These are phyloP conservation scores for Raffaelea ambrosiae DNA, from an alignment of 2,329 filamentous ascomycete species.

Conservation along the genomic window DNA sequence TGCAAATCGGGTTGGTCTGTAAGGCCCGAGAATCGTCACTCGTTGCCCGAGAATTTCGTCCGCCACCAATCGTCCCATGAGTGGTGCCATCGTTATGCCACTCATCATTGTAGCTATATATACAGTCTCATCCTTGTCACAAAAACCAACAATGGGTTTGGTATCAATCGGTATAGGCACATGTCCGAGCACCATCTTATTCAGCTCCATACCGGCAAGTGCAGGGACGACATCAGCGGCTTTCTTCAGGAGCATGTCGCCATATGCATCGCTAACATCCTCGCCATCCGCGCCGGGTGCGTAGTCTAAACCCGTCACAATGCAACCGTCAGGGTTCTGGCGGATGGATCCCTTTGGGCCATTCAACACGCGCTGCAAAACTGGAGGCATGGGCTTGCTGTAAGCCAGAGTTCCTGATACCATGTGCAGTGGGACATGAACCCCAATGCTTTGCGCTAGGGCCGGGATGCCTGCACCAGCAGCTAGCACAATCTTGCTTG, in stretches of 20 bases:
- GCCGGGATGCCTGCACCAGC: not conserved
- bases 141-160: not conserved
- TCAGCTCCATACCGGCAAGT: not conserved
- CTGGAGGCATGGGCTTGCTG: not conserved
- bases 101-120: slow-evolving; percentile 1
- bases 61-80: not conserved
- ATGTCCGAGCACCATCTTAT: not conserved
- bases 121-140: not conserved
- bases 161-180: not conserved
- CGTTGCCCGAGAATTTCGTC: not conserved
- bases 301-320: not conserved
- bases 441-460: not conserved
- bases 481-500: not conserved
- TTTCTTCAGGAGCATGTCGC: not conserved
- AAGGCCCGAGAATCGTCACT: not conserved
- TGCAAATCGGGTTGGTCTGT: not conserved
- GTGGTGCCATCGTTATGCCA: not conserved
- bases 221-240: not conserved
- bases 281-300: not conserved
- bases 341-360: not conserved
- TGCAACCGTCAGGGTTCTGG: not conserved
- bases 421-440: not conserved
- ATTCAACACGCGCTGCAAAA: not conserved
- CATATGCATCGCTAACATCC: not conserved
- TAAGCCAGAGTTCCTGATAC: not conserved